Conservation (phyloP, 148 eudicot species). For the Rhododendron ovatum region DNA sequence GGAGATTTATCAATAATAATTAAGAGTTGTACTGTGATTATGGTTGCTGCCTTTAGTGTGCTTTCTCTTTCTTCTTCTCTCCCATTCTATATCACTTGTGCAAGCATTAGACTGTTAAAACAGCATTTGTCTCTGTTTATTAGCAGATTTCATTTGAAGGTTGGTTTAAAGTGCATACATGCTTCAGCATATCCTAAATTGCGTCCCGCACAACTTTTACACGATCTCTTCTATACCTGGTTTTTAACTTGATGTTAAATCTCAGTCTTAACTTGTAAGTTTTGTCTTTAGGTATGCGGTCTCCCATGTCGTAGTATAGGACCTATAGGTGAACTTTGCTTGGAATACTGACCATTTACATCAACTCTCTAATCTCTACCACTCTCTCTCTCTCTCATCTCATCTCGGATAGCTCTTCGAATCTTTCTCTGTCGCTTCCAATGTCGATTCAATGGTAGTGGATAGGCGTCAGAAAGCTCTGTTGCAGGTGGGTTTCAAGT, state of each 20-base stretch:
- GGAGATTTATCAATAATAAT: not conserved
- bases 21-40: not conserved
- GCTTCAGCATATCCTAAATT: not conserved
- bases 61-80: not conserved
- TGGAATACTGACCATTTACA: too few species aligned
- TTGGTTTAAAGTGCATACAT: not conserved
- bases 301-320: too few species aligned
- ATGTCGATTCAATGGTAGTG: too few species aligned
- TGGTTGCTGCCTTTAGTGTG: not conserved
- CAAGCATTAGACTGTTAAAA: not conserved
- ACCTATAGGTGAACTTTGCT: too few species aligned
- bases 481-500: too few species aligned
- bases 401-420: too few species aligned
- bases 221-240: not conserved
- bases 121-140: not conserved
- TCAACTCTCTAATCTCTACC: too few species aligned
- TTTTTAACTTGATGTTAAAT: not conserved
- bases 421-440: too few species aligned
- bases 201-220: not conserved
- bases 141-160: not conserved
- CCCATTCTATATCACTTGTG: not conserved
- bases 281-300: too few species aligned
- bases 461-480: too few species aligned
- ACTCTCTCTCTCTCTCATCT: too few species aligned
- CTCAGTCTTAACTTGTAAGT: too few species aligned